phyloP scores from a whole-genome alignment of 208 protist species.

The Trypanosoma platydactyli region DNA sequence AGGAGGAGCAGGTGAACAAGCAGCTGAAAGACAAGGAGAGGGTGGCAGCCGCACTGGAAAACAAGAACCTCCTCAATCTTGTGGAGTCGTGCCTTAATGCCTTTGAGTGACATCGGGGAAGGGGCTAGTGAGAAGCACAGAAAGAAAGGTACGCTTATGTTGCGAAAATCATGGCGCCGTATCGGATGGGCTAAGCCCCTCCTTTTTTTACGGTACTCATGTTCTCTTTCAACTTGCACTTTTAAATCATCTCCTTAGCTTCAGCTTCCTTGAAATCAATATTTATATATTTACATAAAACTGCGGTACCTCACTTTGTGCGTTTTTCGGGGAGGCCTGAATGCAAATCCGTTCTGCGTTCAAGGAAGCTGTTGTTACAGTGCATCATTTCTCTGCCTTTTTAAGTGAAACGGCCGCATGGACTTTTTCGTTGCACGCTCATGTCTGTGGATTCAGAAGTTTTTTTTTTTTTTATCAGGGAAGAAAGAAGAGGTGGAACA shows the following conservation, averaged over 20 bases:
- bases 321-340: no score
- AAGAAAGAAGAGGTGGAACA: no score
- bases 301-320: no score
- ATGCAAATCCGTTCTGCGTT: no score
- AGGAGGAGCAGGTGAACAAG: constrained; percentile 97
- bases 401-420: constrained; percentile 1
- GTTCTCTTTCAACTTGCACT: background rate
- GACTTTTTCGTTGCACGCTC: constrained; percentile 9
- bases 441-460: background rate
- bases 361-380: no score
- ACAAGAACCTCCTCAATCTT: constrained; percentile 83
- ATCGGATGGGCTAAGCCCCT: background rate
- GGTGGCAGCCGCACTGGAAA: constrained; percentile 97
- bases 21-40: constrained; percentile 99
- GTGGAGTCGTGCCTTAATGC: constrained; percentile 87
- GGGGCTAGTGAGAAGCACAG: background rate
- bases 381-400: constrained; percentile 2
- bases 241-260: no score
- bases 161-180: no score
- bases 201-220: constrained; percentile 1
- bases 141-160: no score
- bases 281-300: background rate
- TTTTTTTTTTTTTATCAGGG: constrained; percentile 18
- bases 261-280: constrained; percentile 4
- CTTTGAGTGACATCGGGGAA: constrained; percentile 35